These are phyloP conservation scores for Rutstroemia sp. DNA, from an alignment of 2,329 filamentous ascomycete species.

Conservation along the genomic window DNA sequence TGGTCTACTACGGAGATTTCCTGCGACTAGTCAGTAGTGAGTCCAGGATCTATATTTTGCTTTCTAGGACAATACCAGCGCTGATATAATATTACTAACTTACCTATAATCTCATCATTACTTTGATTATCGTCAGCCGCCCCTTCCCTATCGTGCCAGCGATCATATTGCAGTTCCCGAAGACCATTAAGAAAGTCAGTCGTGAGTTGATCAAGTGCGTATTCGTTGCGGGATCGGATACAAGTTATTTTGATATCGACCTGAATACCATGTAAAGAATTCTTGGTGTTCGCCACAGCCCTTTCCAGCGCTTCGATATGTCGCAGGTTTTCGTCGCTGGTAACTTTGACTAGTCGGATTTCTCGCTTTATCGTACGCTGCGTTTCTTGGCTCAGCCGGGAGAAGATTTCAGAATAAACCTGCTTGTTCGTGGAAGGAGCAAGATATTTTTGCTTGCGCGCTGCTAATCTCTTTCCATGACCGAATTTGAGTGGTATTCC, in stretches of 20 bases:
- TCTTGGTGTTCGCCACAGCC: neutral
- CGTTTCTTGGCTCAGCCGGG: too few species aligned
- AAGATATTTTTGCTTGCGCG: too few species aligned
- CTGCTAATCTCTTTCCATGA: too few species aligned
- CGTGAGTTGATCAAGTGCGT: neutral
- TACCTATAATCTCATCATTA: neutral
- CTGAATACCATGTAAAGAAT: neutral
- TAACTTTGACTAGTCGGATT: neutral
- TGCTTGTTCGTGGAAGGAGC: too few species aligned
- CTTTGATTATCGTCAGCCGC: neutral
- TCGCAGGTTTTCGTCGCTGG: neutral
- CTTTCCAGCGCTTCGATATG: neutral
- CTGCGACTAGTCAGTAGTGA: neutral
- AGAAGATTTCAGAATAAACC: too few species aligned
- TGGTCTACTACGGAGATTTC: neutral
- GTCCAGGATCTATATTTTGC: too few species aligned
- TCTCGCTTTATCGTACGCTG: too few species aligned
- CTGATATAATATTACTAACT: too few species aligned
- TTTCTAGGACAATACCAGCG: too few species aligned
- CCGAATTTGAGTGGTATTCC: too few species aligned
- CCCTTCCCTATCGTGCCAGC: neutral
- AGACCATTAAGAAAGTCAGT: slow-evolving; percentile 1
- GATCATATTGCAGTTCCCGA: neutral
- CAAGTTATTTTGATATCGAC: neutral
- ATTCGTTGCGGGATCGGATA: neutral